phyloP scores from a whole-genome alignment of 208 protist genomes.

The Leishmania tarentolae region DNA sequence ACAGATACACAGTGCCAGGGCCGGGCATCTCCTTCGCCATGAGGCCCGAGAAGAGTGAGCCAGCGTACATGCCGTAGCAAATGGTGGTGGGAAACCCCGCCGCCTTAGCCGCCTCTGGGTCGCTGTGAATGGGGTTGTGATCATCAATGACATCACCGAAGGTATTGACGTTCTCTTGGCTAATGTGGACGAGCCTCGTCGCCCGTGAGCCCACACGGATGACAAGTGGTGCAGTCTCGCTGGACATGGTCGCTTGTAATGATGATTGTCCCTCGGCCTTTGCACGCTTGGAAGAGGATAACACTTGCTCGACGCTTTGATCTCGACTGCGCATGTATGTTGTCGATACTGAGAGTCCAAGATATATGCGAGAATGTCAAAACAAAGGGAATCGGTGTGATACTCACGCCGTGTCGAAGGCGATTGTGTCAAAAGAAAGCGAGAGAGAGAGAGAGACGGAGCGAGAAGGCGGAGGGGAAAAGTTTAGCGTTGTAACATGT shows the following conservation, averaged over 20 bases:
- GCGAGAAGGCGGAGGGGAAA: neutral
- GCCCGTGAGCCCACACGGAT: conserved; percentile 63
- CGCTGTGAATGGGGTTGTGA: conserved; percentile 82
- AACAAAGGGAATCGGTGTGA: neutral
- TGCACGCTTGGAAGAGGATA: neutral
- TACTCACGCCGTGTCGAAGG: neutral
- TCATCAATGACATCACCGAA: conserved; percentile 82
- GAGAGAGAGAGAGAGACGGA: neutral
- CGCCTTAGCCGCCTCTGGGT: conserved; percentile 59
- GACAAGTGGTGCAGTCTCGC: conserved; percentile 20
- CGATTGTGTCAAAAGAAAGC: neutral
- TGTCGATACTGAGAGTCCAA: neutral
- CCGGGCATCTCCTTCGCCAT: conserved; percentile 84
- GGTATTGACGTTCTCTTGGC: conserved; percentile 56
- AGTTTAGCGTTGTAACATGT: neutral
- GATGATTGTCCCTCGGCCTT: neutral
- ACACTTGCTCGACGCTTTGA: neutral
- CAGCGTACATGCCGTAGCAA: conserved; percentile 82
- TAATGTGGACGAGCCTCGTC: conserved; percentile 50
- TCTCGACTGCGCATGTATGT: conserved; percentile 1
- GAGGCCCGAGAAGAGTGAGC: conserved; percentile 82
- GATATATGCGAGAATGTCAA: neutral
- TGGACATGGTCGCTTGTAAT: conserved; percentile 13
- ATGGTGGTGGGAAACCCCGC: conserved; percentile 78
- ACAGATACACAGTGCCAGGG: conserved; percentile 80